A percentile compares a stretch with the other conserved stretches of the same genome.
phyloP scores from a whole-genome alignment of 345 rosid species.

The Citrus sp. region DNA sequence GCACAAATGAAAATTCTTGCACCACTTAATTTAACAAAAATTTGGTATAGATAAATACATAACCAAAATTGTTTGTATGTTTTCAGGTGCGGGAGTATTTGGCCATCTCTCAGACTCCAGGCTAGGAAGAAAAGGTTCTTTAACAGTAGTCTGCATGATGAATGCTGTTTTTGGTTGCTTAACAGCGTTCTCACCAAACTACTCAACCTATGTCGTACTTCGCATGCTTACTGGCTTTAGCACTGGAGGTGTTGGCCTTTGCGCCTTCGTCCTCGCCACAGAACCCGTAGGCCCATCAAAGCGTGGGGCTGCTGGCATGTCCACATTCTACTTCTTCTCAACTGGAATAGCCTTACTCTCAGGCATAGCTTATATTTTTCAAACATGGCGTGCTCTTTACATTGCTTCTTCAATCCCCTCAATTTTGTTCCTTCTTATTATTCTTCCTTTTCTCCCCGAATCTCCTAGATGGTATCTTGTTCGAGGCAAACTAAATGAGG shows the following conservation, averaged over 20 bases:
- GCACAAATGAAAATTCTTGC: not conserved
- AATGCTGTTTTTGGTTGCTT: conserved; percentile 73
- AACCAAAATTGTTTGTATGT: not conserved
- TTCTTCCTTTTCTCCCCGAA: conserved; percentile 72
- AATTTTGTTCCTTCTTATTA: conserved; percentile 55
- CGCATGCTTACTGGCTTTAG: conserved; percentile 84
- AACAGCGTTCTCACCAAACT: conserved; percentile 72
- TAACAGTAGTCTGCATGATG: conserved; percentile 64
- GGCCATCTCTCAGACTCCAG: conserved; percentile 90
- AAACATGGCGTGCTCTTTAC: conserved; percentile 74
- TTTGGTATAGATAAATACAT: not conserved
- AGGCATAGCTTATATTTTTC: conserved; percentile 61
- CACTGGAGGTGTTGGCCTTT: conserved; percentile 87
- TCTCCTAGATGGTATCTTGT: conserved; percentile 95
- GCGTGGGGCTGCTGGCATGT: conserved; percentile 92
- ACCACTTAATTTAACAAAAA: not conserved
- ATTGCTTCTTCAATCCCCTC: conserved; percentile 75
- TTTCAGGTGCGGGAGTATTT: conserved; percentile 86
- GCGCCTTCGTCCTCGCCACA: conserved; percentile 81
- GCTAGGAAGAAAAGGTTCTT: conserved; percentile 92
- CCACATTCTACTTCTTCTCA: conserved; percentile 95
- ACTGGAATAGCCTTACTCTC: conserved; percentile 65
- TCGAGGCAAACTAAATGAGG: conserved; percentile 61
- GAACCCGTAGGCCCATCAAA: conserved; percentile 84
- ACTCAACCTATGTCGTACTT: conserved; percentile 57